Evolutionary conservation across 345 rosid species (phyloP).

Genomic region (Trapa bicornis): DNA sequence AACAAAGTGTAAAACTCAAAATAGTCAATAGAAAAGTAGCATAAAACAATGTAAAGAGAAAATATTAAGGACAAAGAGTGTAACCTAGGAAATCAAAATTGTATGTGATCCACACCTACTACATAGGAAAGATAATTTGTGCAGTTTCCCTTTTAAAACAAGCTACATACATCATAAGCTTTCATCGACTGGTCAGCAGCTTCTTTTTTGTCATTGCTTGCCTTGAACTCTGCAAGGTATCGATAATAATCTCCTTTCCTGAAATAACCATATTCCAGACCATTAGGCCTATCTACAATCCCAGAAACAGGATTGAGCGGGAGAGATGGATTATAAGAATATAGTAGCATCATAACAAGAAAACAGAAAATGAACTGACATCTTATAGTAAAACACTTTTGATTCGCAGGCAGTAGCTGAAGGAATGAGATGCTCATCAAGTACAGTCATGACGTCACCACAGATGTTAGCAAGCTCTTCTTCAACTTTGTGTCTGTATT

Average conservation of each 20-base stretch:
- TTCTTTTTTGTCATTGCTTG: constrained; percentile 32
- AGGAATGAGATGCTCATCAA: constrained; percentile 28
- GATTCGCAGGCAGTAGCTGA: constrained; percentile 20
- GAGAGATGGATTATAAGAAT: neutral
- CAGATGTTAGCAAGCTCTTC: constrained; percentile 18
- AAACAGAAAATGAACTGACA: constrained; percentile 13
- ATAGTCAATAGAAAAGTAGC: neutral
- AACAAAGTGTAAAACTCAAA: neutral
- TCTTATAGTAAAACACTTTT: constrained; percentile 24
- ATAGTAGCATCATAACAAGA: neutral
- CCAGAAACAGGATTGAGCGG: neutral
- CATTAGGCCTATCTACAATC: neutral
- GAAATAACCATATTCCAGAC: constrained; percentile 4
- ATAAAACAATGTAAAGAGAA: neutral
- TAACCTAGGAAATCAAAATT: neutral
- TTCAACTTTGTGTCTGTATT: constrained; percentile 28
- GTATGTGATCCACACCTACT: neutral
- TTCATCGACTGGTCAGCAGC: constrained; percentile 41
- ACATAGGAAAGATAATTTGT: neutral
- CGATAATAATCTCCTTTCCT: constrained; percentile 57
- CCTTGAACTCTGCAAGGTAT: constrained; percentile 45
- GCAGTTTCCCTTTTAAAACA: neutral
- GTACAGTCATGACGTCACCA: constrained; percentile 20
- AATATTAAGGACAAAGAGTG: neutral
- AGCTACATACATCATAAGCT: constrained; percentile 24